These are phyloP conservation scores for Eucalyptus shirleyi DNA, from an alignment of 345 rosid genomes.

Conservation along the genomic window DNA sequence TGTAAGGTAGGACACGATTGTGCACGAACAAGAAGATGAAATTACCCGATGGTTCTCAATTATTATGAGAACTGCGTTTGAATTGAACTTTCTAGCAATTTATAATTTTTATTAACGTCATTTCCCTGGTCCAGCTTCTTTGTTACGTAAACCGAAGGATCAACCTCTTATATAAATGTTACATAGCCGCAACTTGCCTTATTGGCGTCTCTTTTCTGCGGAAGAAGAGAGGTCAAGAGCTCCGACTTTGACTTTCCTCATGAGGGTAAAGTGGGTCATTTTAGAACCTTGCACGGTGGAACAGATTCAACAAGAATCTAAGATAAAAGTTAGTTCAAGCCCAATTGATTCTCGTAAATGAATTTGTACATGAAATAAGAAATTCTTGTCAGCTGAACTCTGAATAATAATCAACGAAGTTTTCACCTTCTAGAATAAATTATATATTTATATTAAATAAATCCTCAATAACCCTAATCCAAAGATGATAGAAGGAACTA, in stretches of 20 bases:
- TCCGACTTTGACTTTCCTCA: background rate
- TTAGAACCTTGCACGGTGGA: background rate
- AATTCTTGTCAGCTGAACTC: background rate
- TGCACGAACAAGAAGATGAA: background rate
- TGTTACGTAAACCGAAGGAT: background rate
- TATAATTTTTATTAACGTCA: background rate
- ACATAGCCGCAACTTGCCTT: background rate
- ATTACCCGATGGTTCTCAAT: background rate
- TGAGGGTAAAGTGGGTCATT: background rate
- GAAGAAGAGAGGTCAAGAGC: background rate
- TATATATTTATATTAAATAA: background rate
- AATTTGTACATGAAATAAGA: no score
- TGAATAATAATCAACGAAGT: background rate
- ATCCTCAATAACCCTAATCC: background rate
- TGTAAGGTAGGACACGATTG: background rate
- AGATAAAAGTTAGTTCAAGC: background rate
- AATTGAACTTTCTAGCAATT: background rate
- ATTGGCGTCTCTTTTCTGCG: background rate
- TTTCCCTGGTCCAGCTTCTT: background rate
- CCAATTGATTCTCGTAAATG: background rate
- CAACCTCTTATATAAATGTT: background rate
- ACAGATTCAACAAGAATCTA: background rate
- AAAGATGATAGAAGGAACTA: no score
- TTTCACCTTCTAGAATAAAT: background rate
- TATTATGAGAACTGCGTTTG: background rate